A percentile compares a stretch with the other conserved stretches of the same genome.
Evolutionary conservation across 176 grass and related monocot species (phyloP).

Genomic region (Poa annua): DNA sequence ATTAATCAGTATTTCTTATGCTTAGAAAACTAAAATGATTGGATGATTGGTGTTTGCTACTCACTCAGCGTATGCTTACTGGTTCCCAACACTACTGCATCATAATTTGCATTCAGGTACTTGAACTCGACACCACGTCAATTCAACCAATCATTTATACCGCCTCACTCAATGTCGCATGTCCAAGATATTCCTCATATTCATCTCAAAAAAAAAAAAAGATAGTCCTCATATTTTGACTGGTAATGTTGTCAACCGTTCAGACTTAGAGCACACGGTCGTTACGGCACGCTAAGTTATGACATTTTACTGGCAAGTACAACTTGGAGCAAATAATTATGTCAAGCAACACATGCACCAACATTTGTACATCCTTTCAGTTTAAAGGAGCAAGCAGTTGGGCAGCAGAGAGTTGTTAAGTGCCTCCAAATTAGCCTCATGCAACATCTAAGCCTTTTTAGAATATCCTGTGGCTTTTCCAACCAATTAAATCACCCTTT

Average conservation of each 20-base stretch:
- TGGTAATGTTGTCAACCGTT: not conserved
- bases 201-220: too few relatives aligned
- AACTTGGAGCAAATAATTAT: not conserved
- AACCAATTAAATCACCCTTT: slow-evolving; percentile 26
- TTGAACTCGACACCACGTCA: not conserved
- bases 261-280: not conserved
- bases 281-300: not conserved
- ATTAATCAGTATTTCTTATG: not conserved
- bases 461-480: slow-evolving; percentile 25
- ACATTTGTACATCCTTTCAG: slow-evolving; percentile 24
- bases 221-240: not conserved
- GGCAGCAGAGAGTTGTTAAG: slow-evolving; percentile 35
- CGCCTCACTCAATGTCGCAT: not conserved
- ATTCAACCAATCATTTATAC: slow-evolving; percentile 9
- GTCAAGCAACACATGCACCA: not conserved
- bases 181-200: slow-evolving; percentile 12
- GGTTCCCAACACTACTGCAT: slow-evolving; percentile 10
- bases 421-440: slow-evolving; percentile 31
- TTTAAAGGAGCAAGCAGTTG: slow-evolving; percentile 34
- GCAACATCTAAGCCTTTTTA: slow-evolving; percentile 20
- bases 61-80: not conserved
- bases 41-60: slow-evolving; percentile 9
- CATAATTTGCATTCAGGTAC: slow-evolving; percentile 1
- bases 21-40: slow-evolving; percentile 14
- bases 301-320: not conserved